Evolutionary conservation across 2,329 filamentous ascomycete genomes (phyloP).

Genomic region (Sphaerulina vaccinii): DNA sequence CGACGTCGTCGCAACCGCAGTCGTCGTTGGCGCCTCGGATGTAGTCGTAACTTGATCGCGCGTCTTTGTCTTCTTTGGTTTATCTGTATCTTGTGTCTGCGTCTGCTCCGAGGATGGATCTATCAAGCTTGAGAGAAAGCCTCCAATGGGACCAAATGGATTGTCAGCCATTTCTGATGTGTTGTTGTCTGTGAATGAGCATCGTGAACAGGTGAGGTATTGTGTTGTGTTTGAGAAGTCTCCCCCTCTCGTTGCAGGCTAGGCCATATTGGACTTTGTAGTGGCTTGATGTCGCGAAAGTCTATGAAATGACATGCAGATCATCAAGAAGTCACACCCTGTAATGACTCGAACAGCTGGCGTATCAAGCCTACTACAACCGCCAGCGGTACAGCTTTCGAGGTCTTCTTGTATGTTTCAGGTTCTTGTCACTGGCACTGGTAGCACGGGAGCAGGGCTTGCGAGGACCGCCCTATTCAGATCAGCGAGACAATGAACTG

Average conservation of each 20-base stretch:
- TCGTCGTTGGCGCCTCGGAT: neutral
- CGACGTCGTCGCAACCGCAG: neutral
- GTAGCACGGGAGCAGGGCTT: neutral
- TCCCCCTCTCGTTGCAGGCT: conserved; percentile 4
- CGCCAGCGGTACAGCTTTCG: no score
- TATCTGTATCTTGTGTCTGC: neutral
- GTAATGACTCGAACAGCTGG: neutral
- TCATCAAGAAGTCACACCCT: neutral
- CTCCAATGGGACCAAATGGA: conserved; percentile 1
- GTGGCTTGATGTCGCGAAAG: conserved; percentile 9
- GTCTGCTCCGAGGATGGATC: neutral
- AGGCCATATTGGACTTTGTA: neutral
- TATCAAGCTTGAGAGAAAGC: conserved; percentile 4
- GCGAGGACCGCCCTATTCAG: no score
- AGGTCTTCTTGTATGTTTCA: no score
- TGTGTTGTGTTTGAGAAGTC: neutral
- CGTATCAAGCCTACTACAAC: neutral
- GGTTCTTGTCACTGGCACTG: neutral
- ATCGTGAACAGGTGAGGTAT: neutral
- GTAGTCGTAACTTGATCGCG: neutral
- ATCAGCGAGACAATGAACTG: no score
- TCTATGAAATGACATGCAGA: neutral
- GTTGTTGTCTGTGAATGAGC: neutral
- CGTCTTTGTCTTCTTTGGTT: neutral
- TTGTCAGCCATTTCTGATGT: conserved; percentile 2